Conservation (phyloP, 2,329 filamentous ascomycete genomes). For the Aspergillus fructus region DNA sequence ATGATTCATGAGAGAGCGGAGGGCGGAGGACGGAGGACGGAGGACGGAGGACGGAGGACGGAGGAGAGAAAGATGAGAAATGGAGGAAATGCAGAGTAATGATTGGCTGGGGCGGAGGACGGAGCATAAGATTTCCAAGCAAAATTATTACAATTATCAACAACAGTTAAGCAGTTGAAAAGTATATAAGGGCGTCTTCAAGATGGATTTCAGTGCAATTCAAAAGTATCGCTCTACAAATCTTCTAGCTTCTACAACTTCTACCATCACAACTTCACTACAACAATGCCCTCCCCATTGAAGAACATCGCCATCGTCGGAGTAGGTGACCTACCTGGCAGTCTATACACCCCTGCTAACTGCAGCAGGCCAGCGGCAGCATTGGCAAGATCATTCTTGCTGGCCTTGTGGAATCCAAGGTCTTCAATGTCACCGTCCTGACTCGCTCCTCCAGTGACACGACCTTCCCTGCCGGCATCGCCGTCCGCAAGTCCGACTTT, state of each 20-base stretch:
- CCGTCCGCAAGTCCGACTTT: slow-evolving; percentile 25
- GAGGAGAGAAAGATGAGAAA: neutral
- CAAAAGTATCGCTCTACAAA: no score
- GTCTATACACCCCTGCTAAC: neutral
- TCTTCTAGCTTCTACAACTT: no score
- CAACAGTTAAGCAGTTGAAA: no score
- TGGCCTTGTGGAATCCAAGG: slow-evolving; percentile 13
- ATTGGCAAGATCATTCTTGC: slow-evolving; percentile 25
- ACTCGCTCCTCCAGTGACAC: slow-evolving; percentile 20
- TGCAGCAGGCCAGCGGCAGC: slow-evolving; percentile 23
- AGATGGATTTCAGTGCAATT: no score
- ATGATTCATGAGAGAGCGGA: neutral
- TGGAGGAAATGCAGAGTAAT: neutral
- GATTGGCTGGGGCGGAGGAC: neutral
- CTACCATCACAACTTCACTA: no score
- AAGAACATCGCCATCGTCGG: slow-evolving; percentile 19
- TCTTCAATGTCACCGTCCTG: slow-evolving; percentile 26
- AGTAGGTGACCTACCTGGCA: slow-evolving; percentile 9
- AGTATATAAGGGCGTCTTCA: no score
- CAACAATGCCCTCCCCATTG: neutral
- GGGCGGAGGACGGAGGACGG: neutral
- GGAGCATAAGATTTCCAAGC: neutral
- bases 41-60: neutral
- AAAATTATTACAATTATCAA: neutral
- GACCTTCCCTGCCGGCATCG: slow-evolving; percentile 21